phyloP scores from a whole-genome alignment of 2,329 filamentous ascomycete species.

The Claviceps fusiformis region DNA sequence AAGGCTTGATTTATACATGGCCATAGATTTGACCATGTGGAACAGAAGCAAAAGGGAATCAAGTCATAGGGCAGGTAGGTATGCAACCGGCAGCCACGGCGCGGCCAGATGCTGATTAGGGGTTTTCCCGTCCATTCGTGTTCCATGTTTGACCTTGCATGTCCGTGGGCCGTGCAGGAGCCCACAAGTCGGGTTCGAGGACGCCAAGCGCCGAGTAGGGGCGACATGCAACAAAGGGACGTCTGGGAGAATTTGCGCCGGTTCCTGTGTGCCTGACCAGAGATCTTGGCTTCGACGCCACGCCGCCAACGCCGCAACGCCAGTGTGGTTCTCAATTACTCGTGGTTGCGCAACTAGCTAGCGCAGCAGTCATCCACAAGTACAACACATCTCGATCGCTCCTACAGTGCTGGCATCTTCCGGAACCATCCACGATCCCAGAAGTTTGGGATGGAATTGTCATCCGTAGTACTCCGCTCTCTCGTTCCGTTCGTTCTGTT shows the following conservation, averaged over 20 bases:
- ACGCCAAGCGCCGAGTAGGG: neutral
- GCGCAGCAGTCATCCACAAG: neutral
- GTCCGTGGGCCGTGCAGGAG: neutral
- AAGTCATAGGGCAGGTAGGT: too few species aligned
- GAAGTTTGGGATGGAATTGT: neutral
- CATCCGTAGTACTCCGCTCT: neutral
- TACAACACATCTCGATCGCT: neutral
- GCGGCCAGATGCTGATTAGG: neutral
- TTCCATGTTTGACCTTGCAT: neutral
- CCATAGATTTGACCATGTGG: neutral
- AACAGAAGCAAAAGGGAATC: too few species aligned
- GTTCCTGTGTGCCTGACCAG: neutral
- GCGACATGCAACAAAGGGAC: too few species aligned
- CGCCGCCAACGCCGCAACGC: neutral
- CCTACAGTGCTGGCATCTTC: neutral
- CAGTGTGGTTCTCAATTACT: neutral
- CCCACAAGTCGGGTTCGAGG: neutral
- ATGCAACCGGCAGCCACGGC: neutral
- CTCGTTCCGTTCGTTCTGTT: neutral
- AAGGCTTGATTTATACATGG: slow-evolving; percentile 4
- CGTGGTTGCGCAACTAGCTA: neutral
- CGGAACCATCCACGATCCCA: neutral
- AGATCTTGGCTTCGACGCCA: neutral
- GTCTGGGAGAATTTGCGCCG: neutral
- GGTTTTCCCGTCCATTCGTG: neutral